These are phyloP conservation scores for Tolypocladium cylindrosporum DNA, from an alignment of 2,329 filamentous ascomycete species.

Conservation along the genomic window DNA sequence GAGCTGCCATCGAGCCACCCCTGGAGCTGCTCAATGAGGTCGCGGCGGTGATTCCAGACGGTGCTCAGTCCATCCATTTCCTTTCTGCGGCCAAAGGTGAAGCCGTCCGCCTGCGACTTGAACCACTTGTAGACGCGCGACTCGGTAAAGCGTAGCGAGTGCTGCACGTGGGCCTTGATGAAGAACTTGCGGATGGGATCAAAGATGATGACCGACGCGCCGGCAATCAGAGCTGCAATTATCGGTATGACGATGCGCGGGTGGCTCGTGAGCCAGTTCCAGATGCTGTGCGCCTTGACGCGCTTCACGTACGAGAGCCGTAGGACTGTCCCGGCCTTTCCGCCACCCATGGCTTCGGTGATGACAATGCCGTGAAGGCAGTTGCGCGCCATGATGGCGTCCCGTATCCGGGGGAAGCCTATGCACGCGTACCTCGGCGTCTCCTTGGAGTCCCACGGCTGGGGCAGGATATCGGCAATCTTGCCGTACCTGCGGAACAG, in stretches of 20 bases:
- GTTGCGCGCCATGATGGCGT: slow-evolving; percentile 81
- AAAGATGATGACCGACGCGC: slow-evolving; percentile 78
- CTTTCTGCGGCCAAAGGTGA: slow-evolving; percentile 49
- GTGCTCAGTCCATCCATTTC: slow-evolving; percentile 61
- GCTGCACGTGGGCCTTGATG: slow-evolving; percentile 77
- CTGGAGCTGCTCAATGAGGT: slow-evolving; percentile 70
- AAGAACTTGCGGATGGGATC: slow-evolving; percentile 93
- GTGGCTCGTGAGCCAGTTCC: slow-evolving; percentile 80
- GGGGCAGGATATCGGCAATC: slow-evolving; percentile 71
- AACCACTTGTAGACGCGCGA: slow-evolving; percentile 74
- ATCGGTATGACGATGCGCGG: slow-evolving; percentile 81
- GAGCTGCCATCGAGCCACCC: slow-evolving; percentile 81
- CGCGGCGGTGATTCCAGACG: slow-evolving; percentile 80
- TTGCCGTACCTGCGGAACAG: slow-evolving; percentile 88
- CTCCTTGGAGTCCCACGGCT: slow-evolving; percentile 79
- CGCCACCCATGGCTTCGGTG: slow-evolving; percentile 58
- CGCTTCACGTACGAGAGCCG: slow-evolving; percentile 77
- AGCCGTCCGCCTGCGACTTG: slow-evolving; percentile 48
- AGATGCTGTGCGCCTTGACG: slow-evolving; percentile 66
- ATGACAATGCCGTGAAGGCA: slow-evolving; percentile 82
- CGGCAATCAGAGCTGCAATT: slow-evolving; percentile 70
- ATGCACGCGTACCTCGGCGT: slow-evolving; percentile 71
- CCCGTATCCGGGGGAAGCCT: slow-evolving; percentile 63
- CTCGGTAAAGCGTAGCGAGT: slow-evolving; percentile 63
- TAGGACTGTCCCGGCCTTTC: slow-evolving; percentile 64